A percentile compares a stretch with the other conserved stretches of the same genome.
These are phyloP conservation scores for Vigna unguiculata DNA, from an alignment of 306 rosid genomes.

Conservation along the genomic window DNA sequence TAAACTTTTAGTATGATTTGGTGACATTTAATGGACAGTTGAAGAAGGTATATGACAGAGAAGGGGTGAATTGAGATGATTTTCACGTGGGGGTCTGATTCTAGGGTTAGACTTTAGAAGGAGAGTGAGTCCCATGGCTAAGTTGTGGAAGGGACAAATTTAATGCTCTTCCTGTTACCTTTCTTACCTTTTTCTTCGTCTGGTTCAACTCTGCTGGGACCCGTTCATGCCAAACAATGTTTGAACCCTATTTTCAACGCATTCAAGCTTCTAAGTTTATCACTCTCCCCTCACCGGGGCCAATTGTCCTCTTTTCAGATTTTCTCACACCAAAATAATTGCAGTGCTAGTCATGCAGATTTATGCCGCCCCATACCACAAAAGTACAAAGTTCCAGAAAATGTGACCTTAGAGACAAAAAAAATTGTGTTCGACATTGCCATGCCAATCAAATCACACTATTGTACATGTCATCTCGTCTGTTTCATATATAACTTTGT, in stretches of 20 bases:
- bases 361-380: conserved; percentile 20
- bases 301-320: conserved; percentile 22
- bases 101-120: conserved; percentile 39
- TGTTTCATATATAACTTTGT: not conserved
- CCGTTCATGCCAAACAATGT: conserved; percentile 8
- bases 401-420: not conserved
- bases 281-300: not conserved
- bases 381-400: conserved; percentile 19
- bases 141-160: conserved; percentile 65
- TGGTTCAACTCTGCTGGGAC: conserved; percentile 23
- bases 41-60: conserved; percentile 36
- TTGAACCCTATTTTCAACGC: conserved; percentile 12
- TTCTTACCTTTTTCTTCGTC: not conserved
- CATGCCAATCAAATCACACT: conserved; percentile 7
- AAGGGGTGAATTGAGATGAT: conserved; percentile 23
- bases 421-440: not conserved
- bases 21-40: conserved; percentile 49
- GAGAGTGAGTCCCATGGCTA: conserved; percentile 38
- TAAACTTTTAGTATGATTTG: not conserved
- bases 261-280: not conserved
- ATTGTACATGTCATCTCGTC: not conserved
- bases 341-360: conserved; percentile 13
- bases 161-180: conserved; percentile 50
- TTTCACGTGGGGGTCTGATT: conserved; percentile 54
- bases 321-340: conserved; percentile 28